These are phyloP conservation scores for Pseudonitzschia multiseries DNA, from an alignment of 108 stramenopile genomes.

Conservation along the genomic window DNA sequence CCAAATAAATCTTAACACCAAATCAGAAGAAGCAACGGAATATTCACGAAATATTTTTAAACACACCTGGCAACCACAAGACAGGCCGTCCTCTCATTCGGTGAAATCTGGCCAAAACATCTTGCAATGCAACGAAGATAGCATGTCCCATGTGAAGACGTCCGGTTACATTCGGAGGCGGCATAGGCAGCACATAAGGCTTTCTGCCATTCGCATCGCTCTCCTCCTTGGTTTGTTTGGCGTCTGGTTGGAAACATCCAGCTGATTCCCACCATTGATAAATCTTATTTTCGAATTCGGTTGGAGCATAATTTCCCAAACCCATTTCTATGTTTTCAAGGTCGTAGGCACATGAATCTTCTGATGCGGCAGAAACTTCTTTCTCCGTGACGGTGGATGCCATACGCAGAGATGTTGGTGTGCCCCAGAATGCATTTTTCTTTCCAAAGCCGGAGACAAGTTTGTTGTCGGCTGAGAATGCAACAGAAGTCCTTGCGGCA, in stretches of 20 bases:
- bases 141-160: constrained; percentile 99
- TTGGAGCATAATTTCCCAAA: constrained; percentile 63
- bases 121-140: constrained; percentile 97
- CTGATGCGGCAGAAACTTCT: neutral
- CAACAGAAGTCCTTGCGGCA: neutral
- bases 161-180: constrained; percentile 99
- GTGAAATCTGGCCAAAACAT: constrained; percentile 95
- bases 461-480: neutral
- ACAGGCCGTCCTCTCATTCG: constrained; percentile 97
- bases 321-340: constrained; percentile 45
- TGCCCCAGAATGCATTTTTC: constrained; percentile 14
- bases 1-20: neutral
- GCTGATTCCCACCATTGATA: constrained; percentile 87
- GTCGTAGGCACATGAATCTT: constrained; percentile 40
- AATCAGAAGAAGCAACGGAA: neutral
- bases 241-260: constrained; percentile 83
- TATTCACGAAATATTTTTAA: neutral
- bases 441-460: neutral
- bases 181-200: constrained; percentile 92
- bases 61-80: constrained; percentile 88
- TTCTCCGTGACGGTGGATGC: constrained; percentile 22
- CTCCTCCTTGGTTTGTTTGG: constrained; percentile 41
- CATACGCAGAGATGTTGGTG: constrained; percentile 11
- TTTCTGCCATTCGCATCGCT: constrained; percentile 25
- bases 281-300: constrained; percentile 66